Conservation (phyloP, 352 stramenopile genomes). For the Aphanomyces invadans region DNA sequence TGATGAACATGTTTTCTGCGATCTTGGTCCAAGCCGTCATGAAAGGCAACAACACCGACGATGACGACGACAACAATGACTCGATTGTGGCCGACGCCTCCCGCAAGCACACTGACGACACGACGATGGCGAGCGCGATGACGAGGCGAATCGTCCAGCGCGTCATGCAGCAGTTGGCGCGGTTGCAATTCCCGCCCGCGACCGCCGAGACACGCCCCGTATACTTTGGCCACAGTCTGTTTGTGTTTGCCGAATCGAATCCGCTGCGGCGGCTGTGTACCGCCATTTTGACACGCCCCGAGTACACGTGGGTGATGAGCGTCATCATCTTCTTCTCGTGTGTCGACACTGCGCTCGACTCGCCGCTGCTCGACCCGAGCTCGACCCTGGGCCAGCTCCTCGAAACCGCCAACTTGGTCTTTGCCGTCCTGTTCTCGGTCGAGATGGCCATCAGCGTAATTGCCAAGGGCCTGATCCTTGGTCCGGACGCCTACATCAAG, state of each 20-base stretch:
- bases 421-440: conserved; percentile 71
- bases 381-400: conserved; percentile 39
- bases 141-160: neutral
- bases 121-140: neutral
- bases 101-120: neutral
- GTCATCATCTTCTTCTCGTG: conserved; percentile 35
- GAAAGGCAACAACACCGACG: neutral
- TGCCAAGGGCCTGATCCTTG: conserved; percentile 57
- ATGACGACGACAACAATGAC: conserved; percentile 7
- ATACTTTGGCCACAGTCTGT: conserved; percentile 32
- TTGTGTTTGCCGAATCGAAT: conserved; percentile 43
- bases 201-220: conserved; percentile 43
- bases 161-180: neutral
- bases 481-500: conserved; percentile 73
- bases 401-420: conserved; percentile 53
- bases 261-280: conserved; percentile 26
- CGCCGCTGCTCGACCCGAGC: conserved; percentile 56
- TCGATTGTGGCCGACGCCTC: neutral
- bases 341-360: conserved; percentile 78
- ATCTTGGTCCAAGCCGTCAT: conserved; percentile 89
- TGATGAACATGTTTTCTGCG: conserved; percentile 93
- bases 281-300: neutral
- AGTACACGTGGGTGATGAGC: conserved; percentile 3
- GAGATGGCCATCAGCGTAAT: conserved; percentile 89
- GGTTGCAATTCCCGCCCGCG: neutral